These are phyloP conservation scores for Gremmenia infestans DNA, from an alignment of 2,329 filamentous ascomycete species.

Conservation along the genomic window DNA sequence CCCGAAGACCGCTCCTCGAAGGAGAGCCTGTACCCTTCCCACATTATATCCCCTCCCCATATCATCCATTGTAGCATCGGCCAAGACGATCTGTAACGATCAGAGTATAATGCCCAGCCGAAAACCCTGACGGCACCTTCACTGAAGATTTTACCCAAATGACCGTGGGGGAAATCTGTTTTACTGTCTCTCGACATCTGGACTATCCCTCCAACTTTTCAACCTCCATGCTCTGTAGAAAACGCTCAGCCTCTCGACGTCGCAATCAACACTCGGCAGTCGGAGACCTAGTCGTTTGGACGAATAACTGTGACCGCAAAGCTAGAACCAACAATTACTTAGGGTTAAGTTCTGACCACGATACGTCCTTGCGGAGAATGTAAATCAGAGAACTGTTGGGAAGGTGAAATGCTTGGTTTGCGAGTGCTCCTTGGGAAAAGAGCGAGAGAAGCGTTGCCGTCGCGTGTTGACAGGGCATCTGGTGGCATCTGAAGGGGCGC, in stretches of 20 bases:
- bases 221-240: constrained; percentile 41
- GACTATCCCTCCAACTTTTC: constrained; percentile 49
- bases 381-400: constrained; percentile 73
- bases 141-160: constrained; percentile 67
- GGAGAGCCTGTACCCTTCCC: constrained; percentile 39
- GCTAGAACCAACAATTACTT: constrained; percentile 72
- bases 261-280: constrained; percentile 23
- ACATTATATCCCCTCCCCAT: constrained; percentile 33
- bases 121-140: constrained; percentile 69
- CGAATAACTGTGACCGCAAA: constrained; percentile 68
- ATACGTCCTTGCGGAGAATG: constrained; percentile 67
- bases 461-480: constrained; percentile 18
- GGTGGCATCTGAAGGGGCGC: constrained; percentile 16
- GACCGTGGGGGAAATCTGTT: constrained; percentile 66
- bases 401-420: constrained; percentile 65
- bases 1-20: constrained; percentile 45
- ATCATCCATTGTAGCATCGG: constrained; percentile 35
- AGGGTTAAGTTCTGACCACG: constrained; percentile 95
- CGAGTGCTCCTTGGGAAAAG: constrained; percentile 21
- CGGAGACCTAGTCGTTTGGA: constrained; percentile 58
- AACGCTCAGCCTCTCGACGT: constrained; percentile 43
- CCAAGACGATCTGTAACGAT: constrained; percentile 54
- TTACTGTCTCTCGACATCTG: constrained; percentile 49
- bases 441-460: constrained; percentile 43
- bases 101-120: constrained; percentile 64